Evolutionary conservation across 108 stramenopile genomes (phyloP).

Genomic region (Aurantiochytrium sp.): DNA sequence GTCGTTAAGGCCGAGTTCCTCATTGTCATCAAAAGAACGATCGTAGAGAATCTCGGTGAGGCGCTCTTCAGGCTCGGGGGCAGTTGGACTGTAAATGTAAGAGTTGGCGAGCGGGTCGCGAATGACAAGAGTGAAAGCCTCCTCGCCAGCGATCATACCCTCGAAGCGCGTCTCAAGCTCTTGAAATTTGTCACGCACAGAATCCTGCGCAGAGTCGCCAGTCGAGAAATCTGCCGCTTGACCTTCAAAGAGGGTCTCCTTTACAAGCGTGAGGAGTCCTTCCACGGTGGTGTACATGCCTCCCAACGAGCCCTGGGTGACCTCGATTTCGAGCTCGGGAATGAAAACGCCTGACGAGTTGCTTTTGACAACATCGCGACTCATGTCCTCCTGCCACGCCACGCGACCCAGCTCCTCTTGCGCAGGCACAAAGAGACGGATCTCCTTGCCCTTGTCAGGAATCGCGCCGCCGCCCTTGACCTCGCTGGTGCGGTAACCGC

Average conservation of each 20-base stretch:
- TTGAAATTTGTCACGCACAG: slow-evolving; percentile 32
- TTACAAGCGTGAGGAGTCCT: slow-evolving; percentile 65
- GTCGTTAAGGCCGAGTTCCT: slow-evolving; percentile 18
- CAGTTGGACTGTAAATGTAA: slow-evolving; percentile 43
- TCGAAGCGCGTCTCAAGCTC: slow-evolving; percentile 47
- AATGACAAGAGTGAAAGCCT: slow-evolving; percentile 68
- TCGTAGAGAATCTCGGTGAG: neutral
- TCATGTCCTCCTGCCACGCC: slow-evolving; percentile 52
- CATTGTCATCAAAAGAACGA: slow-evolving; percentile 23
- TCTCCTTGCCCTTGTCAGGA: slow-evolving; percentile 56
- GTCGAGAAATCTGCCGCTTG: slow-evolving; percentile 56
- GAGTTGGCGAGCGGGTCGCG: slow-evolving; percentile 77
- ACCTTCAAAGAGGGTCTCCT: slow-evolving; percentile 41
- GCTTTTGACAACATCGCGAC: slow-evolving; percentile 68
- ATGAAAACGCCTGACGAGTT: slow-evolving; percentile 68
- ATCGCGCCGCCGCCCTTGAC: slow-evolving; percentile 81
- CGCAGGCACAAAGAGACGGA: slow-evolving; percentile 43
- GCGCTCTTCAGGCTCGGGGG: neutral
- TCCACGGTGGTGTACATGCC: slow-evolving; percentile 83
- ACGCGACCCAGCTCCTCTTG: neutral
- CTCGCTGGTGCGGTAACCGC: slow-evolving; percentile 68
- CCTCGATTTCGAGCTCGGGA: slow-evolving; percentile 60
- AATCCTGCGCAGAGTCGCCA: slow-evolving; percentile 56
- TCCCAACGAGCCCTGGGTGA: slow-evolving; percentile 55
- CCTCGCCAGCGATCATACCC: slow-evolving; percentile 40